phyloP scores from a whole-genome alignment of 2,329 filamentous ascomycete species.

The Colletotrichum kahawae region DNA sequence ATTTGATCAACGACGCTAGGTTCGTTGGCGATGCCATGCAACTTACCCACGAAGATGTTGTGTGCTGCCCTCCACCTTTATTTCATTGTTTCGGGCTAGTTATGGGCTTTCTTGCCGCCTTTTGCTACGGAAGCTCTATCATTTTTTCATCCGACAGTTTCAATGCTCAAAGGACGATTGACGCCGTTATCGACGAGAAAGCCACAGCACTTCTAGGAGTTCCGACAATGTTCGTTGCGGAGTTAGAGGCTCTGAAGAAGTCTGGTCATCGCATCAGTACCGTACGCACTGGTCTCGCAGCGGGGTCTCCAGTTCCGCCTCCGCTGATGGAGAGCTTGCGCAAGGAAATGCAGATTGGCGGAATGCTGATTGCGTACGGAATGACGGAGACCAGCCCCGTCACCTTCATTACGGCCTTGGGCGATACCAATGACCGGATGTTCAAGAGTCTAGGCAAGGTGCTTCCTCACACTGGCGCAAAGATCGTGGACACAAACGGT shows the following conservation, averaged over 20 bases:
- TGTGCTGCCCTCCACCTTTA: not conserved
- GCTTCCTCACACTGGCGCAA: not conserved
- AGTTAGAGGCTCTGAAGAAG: not conserved
- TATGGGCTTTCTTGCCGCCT: not conserved
- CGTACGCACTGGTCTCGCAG: not conserved
- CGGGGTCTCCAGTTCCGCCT: not conserved
- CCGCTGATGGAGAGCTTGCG: not conserved
- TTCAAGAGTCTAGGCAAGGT: not conserved
- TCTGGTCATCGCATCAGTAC: not conserved
- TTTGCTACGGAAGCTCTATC: not conserved
- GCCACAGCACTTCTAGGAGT: not conserved
- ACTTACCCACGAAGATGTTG: not conserved
- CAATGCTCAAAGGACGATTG: not conserved
- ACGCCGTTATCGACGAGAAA: not conserved
- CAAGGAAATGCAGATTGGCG: not conserved
- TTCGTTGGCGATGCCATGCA: not conserved
- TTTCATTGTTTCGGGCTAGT: not conserved
- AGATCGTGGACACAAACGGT: not conserved
- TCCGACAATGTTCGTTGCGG: not conserved
- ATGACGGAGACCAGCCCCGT: not conserved
- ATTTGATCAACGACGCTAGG: not conserved
- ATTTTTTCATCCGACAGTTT: not conserved
- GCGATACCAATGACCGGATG: not conserved
- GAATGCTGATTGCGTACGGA: not conserved
- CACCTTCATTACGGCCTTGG: not conserved